phyloP scores from a whole-genome alignment of 352 stramenopile species.

The Proteromonas lacertae region DNA sequence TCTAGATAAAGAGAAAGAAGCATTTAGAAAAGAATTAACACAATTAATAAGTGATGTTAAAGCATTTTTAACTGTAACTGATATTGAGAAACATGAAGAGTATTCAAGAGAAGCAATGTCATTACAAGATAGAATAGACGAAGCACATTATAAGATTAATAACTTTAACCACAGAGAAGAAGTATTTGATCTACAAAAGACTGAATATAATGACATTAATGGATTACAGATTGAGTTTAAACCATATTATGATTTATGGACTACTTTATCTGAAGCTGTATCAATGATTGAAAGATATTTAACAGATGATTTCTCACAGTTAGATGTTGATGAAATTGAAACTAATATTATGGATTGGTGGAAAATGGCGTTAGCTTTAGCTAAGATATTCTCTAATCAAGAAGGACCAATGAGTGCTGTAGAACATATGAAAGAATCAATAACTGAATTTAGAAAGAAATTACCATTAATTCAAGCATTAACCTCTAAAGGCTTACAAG shows the following conservation, averaged over 20 bases:
- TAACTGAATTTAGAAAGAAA: constrained; percentile 52
- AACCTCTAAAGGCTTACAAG: constrained; percentile 47
- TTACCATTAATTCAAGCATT: constrained; percentile 53
- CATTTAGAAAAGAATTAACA: constrained; percentile 44
- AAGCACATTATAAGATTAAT: constrained; percentile 40
- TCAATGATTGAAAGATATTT: constrained; percentile 50
- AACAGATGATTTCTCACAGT: constrained; percentile 46
- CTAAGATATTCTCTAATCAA: constrained; percentile 40
- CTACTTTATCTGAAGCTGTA: constrained; percentile 63
- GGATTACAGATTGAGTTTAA: constrained; percentile 40
- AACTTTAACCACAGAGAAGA: constrained; percentile 60
- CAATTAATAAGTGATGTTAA: constrained; percentile 41
- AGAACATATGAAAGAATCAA: constrained; percentile 43
- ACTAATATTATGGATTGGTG: constrained; percentile 51
- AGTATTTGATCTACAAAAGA: constrained; percentile 55
- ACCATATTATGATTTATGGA: constrained; percentile 69
- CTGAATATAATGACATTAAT: constrained; percentile 40
- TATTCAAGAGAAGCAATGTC: no score
- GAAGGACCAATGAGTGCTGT: constrained; percentile 36
- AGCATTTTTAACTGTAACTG: constrained; percentile 17
- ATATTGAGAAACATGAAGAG: no score
- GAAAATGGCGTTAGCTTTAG: constrained; percentile 59
- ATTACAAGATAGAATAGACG: constrained; percentile 37
- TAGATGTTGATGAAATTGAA: constrained; percentile 48
- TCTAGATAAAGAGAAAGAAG: constrained; percentile 51